Evolutionary conservation across 1,284 basidiomycete genomes (phyloP).

Genomic region (Sporisorium scitamineum): DNA sequence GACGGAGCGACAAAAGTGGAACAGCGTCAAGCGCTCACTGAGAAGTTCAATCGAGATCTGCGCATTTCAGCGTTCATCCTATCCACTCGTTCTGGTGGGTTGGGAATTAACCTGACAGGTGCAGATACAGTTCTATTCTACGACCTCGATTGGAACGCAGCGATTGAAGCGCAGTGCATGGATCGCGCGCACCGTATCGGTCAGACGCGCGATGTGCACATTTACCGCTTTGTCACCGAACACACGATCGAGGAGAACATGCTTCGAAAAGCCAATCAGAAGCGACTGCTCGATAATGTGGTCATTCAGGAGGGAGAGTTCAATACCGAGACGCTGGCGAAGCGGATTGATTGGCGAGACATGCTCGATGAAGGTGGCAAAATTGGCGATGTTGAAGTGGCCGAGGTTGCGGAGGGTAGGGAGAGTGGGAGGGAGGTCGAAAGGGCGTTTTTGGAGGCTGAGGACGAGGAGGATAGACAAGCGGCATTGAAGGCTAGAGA

Average conservation of each 20-base stretch:
- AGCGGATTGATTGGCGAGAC: slow-evolving; percentile 80
- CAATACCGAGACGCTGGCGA: slow-evolving; percentile 70
- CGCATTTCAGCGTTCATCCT: slow-evolving; percentile 93
- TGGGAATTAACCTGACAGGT: slow-evolving; percentile 94
- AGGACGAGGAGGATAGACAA: slow-evolving; percentile 85
- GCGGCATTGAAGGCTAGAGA: slow-evolving; percentile 85
- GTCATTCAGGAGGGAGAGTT: slow-evolving; percentile 96
- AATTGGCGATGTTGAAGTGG: slow-evolving; percentile 60
- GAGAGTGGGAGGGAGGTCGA: slow-evolving; percentile 73
- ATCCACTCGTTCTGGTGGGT: slow-evolving; percentile 90
- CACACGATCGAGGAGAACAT: slow-evolving; percentile 97
- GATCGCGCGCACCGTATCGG: slow-evolving; percentile 95
- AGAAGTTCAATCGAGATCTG: slow-evolving; percentile 94
- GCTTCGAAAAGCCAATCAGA: slow-evolving; percentile 95
- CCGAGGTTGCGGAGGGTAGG: slow-evolving; percentile 60
- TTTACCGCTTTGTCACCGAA: slow-evolving; percentile 92
- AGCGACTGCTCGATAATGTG: slow-evolving; percentile 87
- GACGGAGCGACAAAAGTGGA: slow-evolving; percentile 97
- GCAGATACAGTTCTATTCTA: slow-evolving; percentile 97
- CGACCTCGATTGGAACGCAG: slow-evolving; percentile 97
- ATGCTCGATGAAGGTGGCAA: slow-evolving; percentile 75
- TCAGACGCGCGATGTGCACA: slow-evolving; percentile 95
- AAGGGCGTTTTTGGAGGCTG: slow-evolving; percentile 82
- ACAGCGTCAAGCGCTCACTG: slow-evolving; percentile 92
- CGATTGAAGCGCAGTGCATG: slow-evolving; percentile 97